These are phyloP conservation scores for Kuraishia borneana DNA, from an alignment of 805 yeast genomes.

Conservation along the genomic window DNA sequence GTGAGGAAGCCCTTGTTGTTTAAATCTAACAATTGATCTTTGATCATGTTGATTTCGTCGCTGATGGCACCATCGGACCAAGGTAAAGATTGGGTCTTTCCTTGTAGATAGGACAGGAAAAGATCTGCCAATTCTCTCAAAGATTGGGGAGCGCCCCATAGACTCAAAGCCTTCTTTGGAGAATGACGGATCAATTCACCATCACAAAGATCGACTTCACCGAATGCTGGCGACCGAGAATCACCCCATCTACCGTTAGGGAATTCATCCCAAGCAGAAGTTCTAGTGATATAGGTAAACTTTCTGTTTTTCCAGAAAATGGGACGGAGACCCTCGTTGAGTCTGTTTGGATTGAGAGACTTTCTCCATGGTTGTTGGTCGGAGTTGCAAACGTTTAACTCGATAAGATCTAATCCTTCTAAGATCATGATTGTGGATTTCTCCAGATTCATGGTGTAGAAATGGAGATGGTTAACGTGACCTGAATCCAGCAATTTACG, in stretches of 20 bases:
- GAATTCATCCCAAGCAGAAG: constrained; percentile 94
- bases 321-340: constrained; percentile 78
- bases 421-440: constrained; percentile 81
- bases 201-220: constrained; percentile 76
- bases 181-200: constrained; percentile 75
- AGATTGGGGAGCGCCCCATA: constrained; percentile 78
- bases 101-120: constrained; percentile 59
- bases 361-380: constrained; percentile 74
- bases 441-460: constrained; percentile 96
- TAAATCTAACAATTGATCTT: constrained; percentile 45
- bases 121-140: constrained; percentile 50
- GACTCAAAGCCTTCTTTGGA: constrained; percentile 63
- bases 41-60: constrained; percentile 58
- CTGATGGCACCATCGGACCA: constrained; percentile 93
- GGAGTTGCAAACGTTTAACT: constrained; percentile 17
- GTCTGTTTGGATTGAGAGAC: constrained; percentile 71
- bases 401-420: constrained; percentile 52
- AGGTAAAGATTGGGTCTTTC: constrained; percentile 67
- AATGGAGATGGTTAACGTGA: constrained; percentile 75
- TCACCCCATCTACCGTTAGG: constrained; percentile 99
- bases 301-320: constrained; percentile 95
- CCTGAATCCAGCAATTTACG: constrained; percentile 58
- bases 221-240: constrained; percentile 94
- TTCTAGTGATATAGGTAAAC: constrained; percentile 78
- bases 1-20: constrained; percentile 66